Percentiles rank a stretch among this genome's conserved stretches.
These are phyloP conservation scores for Rhamnella rubrinervis DNA, from an alignment of 331 rosid genomes.

Conservation along the genomic window DNA sequence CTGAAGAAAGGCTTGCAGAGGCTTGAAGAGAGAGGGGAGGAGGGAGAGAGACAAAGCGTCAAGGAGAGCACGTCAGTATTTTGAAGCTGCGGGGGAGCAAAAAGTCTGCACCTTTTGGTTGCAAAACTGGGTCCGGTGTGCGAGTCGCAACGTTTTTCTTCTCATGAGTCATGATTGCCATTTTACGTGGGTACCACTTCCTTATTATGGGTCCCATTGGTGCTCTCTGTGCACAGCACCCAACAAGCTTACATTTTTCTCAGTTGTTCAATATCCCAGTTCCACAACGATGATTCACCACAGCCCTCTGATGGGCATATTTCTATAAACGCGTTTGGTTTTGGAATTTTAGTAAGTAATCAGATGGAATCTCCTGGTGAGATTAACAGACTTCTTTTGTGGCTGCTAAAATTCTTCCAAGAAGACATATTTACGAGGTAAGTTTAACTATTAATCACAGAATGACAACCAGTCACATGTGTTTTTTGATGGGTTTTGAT, in stretches of 20 bases:
- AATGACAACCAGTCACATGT: too few species aligned
- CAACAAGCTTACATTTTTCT: too few species aligned
- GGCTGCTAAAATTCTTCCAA: too few species aligned
- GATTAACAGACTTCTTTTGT: too few species aligned
- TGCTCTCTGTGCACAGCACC: too few species aligned
- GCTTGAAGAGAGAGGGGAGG: background rate
- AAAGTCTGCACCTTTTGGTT: conserved; percentile 29
- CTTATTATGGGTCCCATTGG: background rate
- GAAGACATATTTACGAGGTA: too few species aligned
- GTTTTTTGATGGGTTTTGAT: background rate
- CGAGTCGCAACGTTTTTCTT: conserved; percentile 13
- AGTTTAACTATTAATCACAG: too few species aligned
- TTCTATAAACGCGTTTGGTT: too few species aligned
- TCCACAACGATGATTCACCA: too few species aligned
- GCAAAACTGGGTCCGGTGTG: conserved; percentile 21
- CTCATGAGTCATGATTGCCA: conserved; percentile 26
- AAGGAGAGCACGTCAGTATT: conserved; percentile 37
- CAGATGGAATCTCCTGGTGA: too few species aligned
- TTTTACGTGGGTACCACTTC: conserved; percentile 12
- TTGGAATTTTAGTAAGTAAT: too few species aligned
- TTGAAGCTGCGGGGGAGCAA: conserved; percentile 2
- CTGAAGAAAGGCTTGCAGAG: conserved; percentile 4
- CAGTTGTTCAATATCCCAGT: background rate
- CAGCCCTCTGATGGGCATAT: too few species aligned
- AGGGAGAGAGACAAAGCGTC: conserved; percentile 23